A percentile compares a stretch with the other conserved stretches of the same genome.
Evolutionary conservation across 768 basidiomycete species (phyloP).

Genomic region (Rhodotorula sphaerocarpa): DNA sequence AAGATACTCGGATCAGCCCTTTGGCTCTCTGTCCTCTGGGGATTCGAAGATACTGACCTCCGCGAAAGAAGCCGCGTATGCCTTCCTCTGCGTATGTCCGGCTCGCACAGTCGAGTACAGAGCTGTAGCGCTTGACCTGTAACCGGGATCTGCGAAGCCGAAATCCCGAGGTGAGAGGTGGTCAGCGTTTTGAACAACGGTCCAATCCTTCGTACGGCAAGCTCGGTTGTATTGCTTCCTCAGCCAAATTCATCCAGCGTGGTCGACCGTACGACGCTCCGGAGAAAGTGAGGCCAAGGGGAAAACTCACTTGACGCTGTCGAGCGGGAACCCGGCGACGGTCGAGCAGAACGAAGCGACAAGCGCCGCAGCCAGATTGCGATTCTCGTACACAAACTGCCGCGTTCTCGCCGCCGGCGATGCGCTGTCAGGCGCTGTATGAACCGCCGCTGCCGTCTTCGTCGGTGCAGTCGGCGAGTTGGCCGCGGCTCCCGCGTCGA

Average conservation of each 20-base stretch:
- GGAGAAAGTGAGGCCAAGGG: too few relatives aligned
- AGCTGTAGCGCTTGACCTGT: constrained; percentile 42
- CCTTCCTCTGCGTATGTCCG: constrained; percentile 52
- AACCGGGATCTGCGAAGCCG: constrained; percentile 20
- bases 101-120: constrained; percentile 67
- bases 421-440: too few relatives aligned
- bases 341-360: constrained; percentile 63
- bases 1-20: neutral
- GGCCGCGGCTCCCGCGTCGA: too few relatives aligned
- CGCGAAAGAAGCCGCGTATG: constrained; percentile 69
- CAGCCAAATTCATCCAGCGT: too few relatives aligned
- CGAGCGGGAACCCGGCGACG: constrained; percentile 73
- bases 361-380: constrained; percentile 25
- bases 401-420: too few relatives aligned
- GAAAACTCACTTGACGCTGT: constrained; percentile 81
- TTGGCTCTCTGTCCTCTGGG: fast-evolving
- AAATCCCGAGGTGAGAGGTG: constrained; percentile 25
- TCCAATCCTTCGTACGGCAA: neutral
- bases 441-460: too few relatives aligned
- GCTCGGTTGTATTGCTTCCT: constrained; percentile 21
- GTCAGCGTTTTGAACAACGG: too few relatives aligned
- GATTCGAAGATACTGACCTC: too few relatives aligned
- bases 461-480: too few relatives aligned
- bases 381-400: constrained; percentile 4
- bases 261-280: too few relatives aligned